Base-by-base conservation (phyloP, 169 alveolate genomes). In the Cardiosporidium cionae region DNA sequence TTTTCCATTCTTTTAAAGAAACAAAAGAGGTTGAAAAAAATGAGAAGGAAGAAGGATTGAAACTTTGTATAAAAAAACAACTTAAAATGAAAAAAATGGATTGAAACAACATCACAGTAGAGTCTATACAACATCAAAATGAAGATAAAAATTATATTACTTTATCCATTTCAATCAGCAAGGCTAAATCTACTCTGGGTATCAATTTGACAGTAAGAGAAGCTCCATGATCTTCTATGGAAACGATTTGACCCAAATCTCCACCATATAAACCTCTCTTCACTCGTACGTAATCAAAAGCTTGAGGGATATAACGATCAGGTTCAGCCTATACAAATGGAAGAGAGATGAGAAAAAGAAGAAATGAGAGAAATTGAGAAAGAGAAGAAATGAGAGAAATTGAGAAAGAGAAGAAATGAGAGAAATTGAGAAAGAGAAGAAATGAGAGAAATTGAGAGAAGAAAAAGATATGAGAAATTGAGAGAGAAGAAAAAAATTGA, bases 211-310 rank as follows among this genome's bases (percentile, higher is more conserved):
- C 76, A 29, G 76, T 44, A 4, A 44, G 70, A n/a, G 33, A 27
- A n/a, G 62, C 25, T 3, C 76, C 76, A 33, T 70, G 76, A 25
- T 37, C 66, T 25, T 70, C 76, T 0, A 44, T 69, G 16, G 31
- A 52, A 23, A 29, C 63, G 25, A 70, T 52, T 28, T 70, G 76
- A 29, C 70, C 76, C 23, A 70, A 7, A 32, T 70, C 76, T 54
- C 34, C 34, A 22, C 63, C 76, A 34, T 70, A 70, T 29, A 70
- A 54, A 3, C 76, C 76, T 35, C 76, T 31, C 76, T 70, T 70
- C n/a, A 70, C 68, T 1, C 76, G 76, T 37, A 52, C 76, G 52
- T 54, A 70, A 58, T 70, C 76, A 35, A 32, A 32, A 0, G 70
- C 58, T 58, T 70, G 76, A 28, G 76, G 76, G 23, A 70, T 67